Evolutionary conservation across 2,329 filamentous ascomycete species (phyloP).

Genomic region (Chalaropsis thielavioides): DNA sequence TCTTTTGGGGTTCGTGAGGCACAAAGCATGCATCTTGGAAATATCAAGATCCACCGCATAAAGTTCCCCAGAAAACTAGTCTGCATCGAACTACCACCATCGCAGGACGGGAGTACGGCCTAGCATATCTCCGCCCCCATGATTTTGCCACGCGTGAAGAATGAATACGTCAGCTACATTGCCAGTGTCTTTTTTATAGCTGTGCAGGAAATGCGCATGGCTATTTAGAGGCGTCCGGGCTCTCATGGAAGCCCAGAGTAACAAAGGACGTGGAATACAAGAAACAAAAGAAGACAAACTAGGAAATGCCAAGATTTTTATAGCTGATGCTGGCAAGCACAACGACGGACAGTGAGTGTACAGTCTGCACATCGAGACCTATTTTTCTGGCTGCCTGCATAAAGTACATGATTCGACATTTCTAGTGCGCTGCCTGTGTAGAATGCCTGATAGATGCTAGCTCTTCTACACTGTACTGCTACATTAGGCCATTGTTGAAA

Average conservation of each 20-base stretch:
- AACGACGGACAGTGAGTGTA: not conserved
- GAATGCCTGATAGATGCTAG: not conserved
- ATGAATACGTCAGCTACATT: not conserved
- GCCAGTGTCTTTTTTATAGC: not conserved
- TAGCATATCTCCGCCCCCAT: not conserved
- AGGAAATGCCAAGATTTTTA: slow-evolving; percentile 5
- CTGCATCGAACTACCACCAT: not conserved
- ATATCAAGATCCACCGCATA: not conserved
- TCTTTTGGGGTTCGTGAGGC: no score
- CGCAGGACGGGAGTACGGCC: not conserved
- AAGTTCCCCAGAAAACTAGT: not conserved
- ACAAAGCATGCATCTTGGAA: not conserved
- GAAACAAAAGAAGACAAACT: not conserved
- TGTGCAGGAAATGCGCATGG: not conserved
- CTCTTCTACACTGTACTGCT: not conserved
- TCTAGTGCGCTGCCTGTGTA: not conserved
- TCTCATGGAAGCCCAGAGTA: no score
- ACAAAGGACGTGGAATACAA: not conserved
- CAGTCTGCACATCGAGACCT: not conserved
- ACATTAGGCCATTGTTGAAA: not conserved
- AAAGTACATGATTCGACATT: not conserved
- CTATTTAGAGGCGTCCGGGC: not conserved
- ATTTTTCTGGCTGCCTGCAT: not conserved
- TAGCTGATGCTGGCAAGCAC: not conserved
- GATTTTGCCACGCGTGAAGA: not conserved